Base-by-base conservation (phyloP, 345 rosid genomes). In the Xanthoceras sorbifolium region DNA sequence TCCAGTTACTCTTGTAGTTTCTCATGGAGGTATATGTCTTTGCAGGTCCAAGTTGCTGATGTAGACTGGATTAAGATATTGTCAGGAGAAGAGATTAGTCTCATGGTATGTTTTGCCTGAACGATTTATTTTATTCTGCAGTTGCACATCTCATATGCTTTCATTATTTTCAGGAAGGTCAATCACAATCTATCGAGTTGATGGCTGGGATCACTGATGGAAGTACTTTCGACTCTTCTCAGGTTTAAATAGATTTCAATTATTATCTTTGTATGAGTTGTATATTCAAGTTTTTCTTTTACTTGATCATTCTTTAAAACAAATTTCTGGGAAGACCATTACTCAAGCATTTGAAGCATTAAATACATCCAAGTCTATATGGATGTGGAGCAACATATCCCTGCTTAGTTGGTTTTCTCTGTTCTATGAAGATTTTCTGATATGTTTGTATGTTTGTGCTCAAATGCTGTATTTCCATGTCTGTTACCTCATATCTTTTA, bases 31-130 rank as follows among this genome's bases (percentile, higher is more conserved):
- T 69, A 42, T 44, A 72, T 63, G 63, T 83, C 63, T 76, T 71
- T 80, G 25, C 94, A 95, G 99, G 92, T 89, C 80, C 92, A 85
- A 84, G 98, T 95, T 78, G 94, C 93, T 62, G 98, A 93, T 80
- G 78, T 95, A 48, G 98, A 91, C 82, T 95, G 99, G 99, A 89
- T 95, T 79, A 93, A 90, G 83, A 90, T 95, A 77, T 81, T 82
- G 23, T 86, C 96, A 32, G 86, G 87, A 80, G 91, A 92, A 73
- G 90, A 86, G 82, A 91, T 95, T 83, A 91, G 90, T 84, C 88
- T 95, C 78, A 88, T 91, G 97, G 99, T 95, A 78, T 60, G 88
- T 75, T 80, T 80, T 80, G 48, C 66, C 50, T 66, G 52, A 67
- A 10, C 44, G 1, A 44, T 73, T 61, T 28, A 15, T 8, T 61